Evolutionary conservation across 371 early-diverging fungal species (phyloP).

Genomic region (Blyttiomyces sp.): DNA sequence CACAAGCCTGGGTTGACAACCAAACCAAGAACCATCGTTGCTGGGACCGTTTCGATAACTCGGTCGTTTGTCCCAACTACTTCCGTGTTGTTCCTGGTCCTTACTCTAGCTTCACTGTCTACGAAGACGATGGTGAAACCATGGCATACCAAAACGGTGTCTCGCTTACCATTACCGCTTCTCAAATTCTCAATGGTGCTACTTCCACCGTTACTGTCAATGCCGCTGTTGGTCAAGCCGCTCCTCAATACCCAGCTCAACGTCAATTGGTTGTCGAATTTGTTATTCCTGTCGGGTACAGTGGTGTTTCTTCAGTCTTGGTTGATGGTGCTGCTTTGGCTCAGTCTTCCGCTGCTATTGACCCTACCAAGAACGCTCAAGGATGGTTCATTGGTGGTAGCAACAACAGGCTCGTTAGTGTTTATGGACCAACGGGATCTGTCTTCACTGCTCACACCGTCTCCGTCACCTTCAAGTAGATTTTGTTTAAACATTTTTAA

Average conservation of each 20-base stretch:
- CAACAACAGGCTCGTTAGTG: not conserved
- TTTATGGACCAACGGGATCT: constrained; percentile 1
- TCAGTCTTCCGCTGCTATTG: not conserved
- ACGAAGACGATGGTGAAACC: constrained; percentile 20
- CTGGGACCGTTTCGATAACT: constrained; percentile 1
- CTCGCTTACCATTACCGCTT: constrained; percentile 2
- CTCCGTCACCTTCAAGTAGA: constrained; percentile 1
- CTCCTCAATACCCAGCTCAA: not conserved
- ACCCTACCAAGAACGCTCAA: not conserved
- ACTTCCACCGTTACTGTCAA: constrained; percentile 7
- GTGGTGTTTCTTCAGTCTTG: constrained; percentile 7
- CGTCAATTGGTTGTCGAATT: constrained; percentile 13
- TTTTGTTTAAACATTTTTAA: too few species aligned
- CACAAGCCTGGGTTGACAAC: constrained; percentile 15
- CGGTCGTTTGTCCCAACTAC: not conserved
- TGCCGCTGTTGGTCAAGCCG: constrained; percentile 7
- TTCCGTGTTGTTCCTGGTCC: constrained; percentile 14
- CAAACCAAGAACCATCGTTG: constrained; percentile 11
- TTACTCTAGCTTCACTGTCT: constrained; percentile 1
- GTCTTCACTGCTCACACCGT: not conserved
- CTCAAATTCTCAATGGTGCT: not conserved
- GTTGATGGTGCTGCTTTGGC: constrained; percentile 2
- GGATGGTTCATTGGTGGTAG: not conserved
- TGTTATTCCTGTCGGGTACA: constrained; percentile 7
- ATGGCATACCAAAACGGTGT: constrained; percentile 3